Evolutionary conservation across 2,329 filamentous ascomycete genomes (phyloP), one percentile per base, ranked within the genome.

Genomic region (Calonectria pteridis): DNA sequence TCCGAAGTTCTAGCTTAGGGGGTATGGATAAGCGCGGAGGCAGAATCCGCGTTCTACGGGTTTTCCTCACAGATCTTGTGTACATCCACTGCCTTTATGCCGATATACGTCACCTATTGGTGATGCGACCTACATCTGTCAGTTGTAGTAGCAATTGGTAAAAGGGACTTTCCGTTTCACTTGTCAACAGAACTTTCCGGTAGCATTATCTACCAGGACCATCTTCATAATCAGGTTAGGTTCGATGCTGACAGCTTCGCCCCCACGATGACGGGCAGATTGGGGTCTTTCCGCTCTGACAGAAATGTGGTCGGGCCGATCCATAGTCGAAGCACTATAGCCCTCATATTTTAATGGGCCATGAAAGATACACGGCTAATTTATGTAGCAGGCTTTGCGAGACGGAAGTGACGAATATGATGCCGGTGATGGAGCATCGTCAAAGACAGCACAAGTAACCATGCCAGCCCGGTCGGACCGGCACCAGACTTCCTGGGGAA

Each of bases 401-500:
- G 16, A 26, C 23, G 18, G 23, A 29, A 20, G 33, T 20, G 11
- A 59, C 10, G 26, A 28, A 59, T 11, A 37, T 62, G 35, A 20
- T 40, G 9, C 13, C 35, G 37, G 26, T 16, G 14, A 14, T 23
- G 23, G 16, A 28, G 14, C 16, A 18, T 62, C 55, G n/a, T 62
- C 35, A 23, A 20, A 29, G 23, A 40, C 9, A 23, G 20, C 49
- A 23, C 35, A 46, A 50, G 46, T 55, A 35, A 65, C 31, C 14
- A 53, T 31, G 6, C 35, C 37, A 23, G 29, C 20, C 43, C 62
- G 50, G 69, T 46, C 31, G 28, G 20, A 33, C 67, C 63, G 63
- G 69, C 67, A 67, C 64, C 64, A 63, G 26, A 49, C 46, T 40
- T 64, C 31, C 65, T 55, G 55, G 70, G 62, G 49, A 55, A 65